Percentiles rank a stretch among this genome's conserved stretches.
phyloP scores from a whole-genome alignment of 106 monocot genomes.

The Allium fistulosum region DNA sequence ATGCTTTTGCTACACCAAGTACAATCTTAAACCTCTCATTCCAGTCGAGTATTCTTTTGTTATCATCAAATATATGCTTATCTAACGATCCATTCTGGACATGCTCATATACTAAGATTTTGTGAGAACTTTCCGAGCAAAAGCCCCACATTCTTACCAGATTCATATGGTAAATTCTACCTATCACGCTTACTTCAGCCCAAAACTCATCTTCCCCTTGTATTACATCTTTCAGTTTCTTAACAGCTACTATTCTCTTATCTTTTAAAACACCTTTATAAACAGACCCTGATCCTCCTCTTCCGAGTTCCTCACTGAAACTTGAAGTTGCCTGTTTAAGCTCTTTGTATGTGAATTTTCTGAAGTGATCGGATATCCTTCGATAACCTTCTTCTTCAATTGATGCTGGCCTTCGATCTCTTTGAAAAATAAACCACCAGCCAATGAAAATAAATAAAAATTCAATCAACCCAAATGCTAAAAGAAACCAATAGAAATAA shows the following conservation, averaged over 20 bases:
- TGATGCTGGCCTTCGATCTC: background rate
- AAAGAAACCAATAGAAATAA: slow-evolving; percentile 16
- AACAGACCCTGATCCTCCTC: slow-evolving; percentile 50
- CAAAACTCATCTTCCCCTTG: slow-evolving; percentile 57
- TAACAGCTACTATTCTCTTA: slow-evolving; percentile 41
- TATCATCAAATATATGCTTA: slow-evolving; percentile 28
- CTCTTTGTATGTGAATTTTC: slow-evolving; percentile 34
- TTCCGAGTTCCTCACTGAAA: slow-evolving; percentile 46
- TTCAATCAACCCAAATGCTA: slow-evolving; percentile 17
- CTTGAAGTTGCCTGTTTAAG: slow-evolving; percentile 31
- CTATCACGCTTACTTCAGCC: slow-evolving; percentile 44
- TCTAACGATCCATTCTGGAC: slow-evolving; percentile 53
- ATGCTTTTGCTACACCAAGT: slow-evolving; percentile 42
- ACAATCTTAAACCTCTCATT: slow-evolving; percentile 40
- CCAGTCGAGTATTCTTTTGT: slow-evolving; percentile 22
- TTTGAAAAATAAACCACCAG: slow-evolving; percentile 27
- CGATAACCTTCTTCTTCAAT: slow-evolving; percentile 14
- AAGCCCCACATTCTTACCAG: slow-evolving; percentile 55
- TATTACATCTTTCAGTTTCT: slow-evolving; percentile 41
- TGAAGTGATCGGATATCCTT: slow-evolving; percentile 24
- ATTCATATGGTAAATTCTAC: slow-evolving; percentile 63
- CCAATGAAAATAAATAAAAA: slow-evolving; percentile 20
- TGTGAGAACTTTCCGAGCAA: slow-evolving; percentile 35
- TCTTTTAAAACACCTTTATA: slow-evolving; percentile 55
- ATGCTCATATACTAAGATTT: slow-evolving; percentile 48